phyloP scores from a whole-genome alignment of 2,329 filamentous ascomycete species.

The Cordyceps javanica region DNA sequence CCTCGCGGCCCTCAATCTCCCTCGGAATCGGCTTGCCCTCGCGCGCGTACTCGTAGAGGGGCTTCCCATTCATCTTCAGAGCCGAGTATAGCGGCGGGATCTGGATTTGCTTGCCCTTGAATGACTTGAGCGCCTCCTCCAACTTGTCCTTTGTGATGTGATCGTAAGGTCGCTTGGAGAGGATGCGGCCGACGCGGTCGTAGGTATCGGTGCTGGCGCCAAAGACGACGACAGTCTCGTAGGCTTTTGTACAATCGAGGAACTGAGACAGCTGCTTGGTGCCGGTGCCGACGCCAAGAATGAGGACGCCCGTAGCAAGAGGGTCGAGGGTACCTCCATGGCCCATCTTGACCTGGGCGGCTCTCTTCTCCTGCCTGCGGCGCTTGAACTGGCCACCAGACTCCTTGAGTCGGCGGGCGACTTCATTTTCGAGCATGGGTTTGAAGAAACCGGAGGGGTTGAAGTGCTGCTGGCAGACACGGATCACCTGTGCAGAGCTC shows the following conservation, averaged over 20 bases:
- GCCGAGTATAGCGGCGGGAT: constrained; percentile 90
- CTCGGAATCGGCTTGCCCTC: constrained; percentile 81
- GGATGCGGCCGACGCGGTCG: constrained; percentile 77
- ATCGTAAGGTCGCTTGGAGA: constrained; percentile 67
- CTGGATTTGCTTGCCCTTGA: constrained; percentile 81
- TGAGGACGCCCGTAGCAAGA: constrained; percentile 85
- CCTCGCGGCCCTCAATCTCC: constrained; percentile 74
- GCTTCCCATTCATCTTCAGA: constrained; percentile 87
- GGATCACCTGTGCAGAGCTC: constrained; percentile 85
- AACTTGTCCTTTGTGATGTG: constrained; percentile 76
- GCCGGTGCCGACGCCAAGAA: constrained; percentile 78
- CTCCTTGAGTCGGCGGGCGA: constrained; percentile 49
- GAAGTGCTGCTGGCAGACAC: constrained; percentile 79
- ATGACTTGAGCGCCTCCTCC: constrained; percentile 66
- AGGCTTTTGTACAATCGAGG: constrained; percentile 84
- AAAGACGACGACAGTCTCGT: constrained; percentile 85
- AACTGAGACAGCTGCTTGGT: constrained; percentile 79
- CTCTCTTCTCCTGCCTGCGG: constrained; percentile 49
- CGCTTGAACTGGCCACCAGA: constrained; percentile 53
- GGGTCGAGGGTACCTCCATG: constrained; percentile 95
- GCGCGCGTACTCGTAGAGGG: constrained; percentile 90
- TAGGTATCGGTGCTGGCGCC: constrained; percentile 91
- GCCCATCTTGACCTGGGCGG: constrained; percentile 79
- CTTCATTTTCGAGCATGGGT: constrained; percentile 65
- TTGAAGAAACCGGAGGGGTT: constrained; percentile 74